phyloP scores from a whole-genome alignment of 2,329 filamentous ascomycete genomes.

The Phoma herbarum region DNA sequence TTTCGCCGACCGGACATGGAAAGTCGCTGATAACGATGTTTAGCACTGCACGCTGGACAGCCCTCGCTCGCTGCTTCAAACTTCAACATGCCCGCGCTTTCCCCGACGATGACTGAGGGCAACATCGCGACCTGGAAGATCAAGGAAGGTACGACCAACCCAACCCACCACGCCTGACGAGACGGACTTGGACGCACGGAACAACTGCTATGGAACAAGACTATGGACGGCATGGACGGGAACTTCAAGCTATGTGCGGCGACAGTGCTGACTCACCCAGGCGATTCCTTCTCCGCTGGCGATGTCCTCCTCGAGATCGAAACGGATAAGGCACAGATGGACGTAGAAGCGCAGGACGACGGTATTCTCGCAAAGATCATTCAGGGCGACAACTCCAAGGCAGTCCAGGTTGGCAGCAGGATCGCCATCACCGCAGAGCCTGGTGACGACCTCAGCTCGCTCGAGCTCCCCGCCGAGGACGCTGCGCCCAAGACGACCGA shows the following conservation, averaged over 20 bases:
- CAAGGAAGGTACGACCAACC: slow-evolving; percentile 69
- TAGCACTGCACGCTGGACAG: slow-evolving; percentile 72
- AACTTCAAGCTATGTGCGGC: not conserved
- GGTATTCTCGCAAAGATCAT: slow-evolving; percentile 86
- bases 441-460: slow-evolving; percentile 77
- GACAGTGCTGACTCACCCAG: slow-evolving; percentile 42
- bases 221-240: not conserved
- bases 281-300: slow-evolving; percentile 80
- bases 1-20: slow-evolving; percentile 22
- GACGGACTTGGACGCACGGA: not conserved
- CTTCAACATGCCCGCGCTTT: slow-evolving; percentile 90
- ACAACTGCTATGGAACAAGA: not conserved
- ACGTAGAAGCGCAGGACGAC: slow-evolving; percentile 91
- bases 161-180: slow-evolving; percentile 4
- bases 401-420: slow-evolving; percentile 77
- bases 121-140: slow-evolving; percentile 87
- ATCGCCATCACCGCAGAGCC: slow-evolving; percentile 85
- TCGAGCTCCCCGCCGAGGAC: slow-evolving; percentile 79
- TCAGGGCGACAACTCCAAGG: slow-evolving; percentile 76
- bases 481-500: slow-evolving; percentile 52
- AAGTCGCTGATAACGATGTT: slow-evolving; percentile 31
- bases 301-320: slow-evolving; percentile 92
- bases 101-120: slow-evolving; percentile 92
- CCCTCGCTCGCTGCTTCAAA: slow-evolving; percentile 78
- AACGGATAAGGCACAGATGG: slow-evolving; percentile 94